Base-by-base conservation (phyloP, 495 filamentous ascomycete species). In the Penicillium simplicissimum region DNA sequence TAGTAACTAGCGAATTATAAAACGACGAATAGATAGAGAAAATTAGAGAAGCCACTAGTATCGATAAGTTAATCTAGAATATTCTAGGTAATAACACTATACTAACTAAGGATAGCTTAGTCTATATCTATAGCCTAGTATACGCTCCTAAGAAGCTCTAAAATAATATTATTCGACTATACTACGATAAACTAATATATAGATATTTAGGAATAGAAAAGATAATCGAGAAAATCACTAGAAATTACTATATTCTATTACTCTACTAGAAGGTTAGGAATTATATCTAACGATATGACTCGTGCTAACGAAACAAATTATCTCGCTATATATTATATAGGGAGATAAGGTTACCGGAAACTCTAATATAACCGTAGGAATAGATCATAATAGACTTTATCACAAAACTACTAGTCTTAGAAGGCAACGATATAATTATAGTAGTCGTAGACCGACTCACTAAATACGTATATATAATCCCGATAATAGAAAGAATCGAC, bases 371-470 rank as follows among this genome's bases (percentile, higher is more conserved):
- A 28, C 10, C 28, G 28, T 55, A 38, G 53, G 34, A 56, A 33
- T 40, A 56, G 19, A 25, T 56, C 28, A 38, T 7, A 17, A 53
- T 53, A 36, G 51, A 53, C 14, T 53, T 53, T 49, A 49, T 49
- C 3, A 49, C 3, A 0, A 49, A 49, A 13, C 31, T 53, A 37
- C 51, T 15, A 10, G 35, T 36, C 17, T 28, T 10, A 3, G 7
- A 31, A 21, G 54, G 36, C 2, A 25, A 28, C 8, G 15, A 56
- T 28, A 40, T 28, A 43, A 40, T 43, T 14, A 42, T 56, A 42
- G 9, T 56, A 28, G 37, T 56, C 8, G 35, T 59, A 1, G 28
- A 61, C 3, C 52, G 38, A n/a, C 34, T 61, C 3, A 55, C 51
- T 14, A 61, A 61, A 35, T 35, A 52, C 11, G 57, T n/a, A n/a